Evolutionary conservation across 495 filamentous ascomycete species (phyloP), one percentile per base, ranked within the genome.

Genomic region (Lasiosphaeria ovina): DNA sequence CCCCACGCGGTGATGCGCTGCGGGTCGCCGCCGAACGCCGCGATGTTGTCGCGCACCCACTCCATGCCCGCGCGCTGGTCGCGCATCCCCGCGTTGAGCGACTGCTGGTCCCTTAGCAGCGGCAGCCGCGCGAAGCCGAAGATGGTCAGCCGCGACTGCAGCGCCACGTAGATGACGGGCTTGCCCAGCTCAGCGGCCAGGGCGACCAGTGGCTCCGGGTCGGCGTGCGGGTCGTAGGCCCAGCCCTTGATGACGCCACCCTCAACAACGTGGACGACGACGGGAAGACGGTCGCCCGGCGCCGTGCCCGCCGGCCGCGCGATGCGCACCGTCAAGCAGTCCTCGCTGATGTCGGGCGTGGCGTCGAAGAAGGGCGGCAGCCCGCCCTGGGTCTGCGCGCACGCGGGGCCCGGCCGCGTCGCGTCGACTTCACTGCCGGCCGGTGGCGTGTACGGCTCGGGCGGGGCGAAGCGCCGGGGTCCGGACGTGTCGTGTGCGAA

Each of bases 31-130:
- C 44, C 44, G 16, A 47, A 47, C 12, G 44, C 44, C 5, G 44
- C 44, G 32, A 83, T 82, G 62, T 82, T 77, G 49, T 73, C 73
- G 36, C 76, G 68, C 47, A 83, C 58, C 71, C 70, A 73, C 52
- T 67, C 60, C n/a, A 66, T 58, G 7, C 42, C 66, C 2, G 31
- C 55, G 12, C 69, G 24, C 47, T 73, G 70, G 33, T 73, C 70
- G 10, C 69, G 48, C 66, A 73, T 63, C 1, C 70, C 70, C n/a
- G 68, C 62, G 47, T 73, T 73, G 3, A 70, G 14, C 0, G 50
- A 55, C 38, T 67, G 66, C n/a, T 62, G 47, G n/a, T 63, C 57
- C 44, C 68, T 60, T 8, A 73, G 33, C 3, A 57, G 24, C 0
- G 63, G 60, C 0, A 69, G 42, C 0, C 59, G 54, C 0, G 62